Percentiles rank a stretch among this genome's conserved stretches.
These are phyloP conservation scores for Ophiostoma perfectum DNA, from an alignment of 2,329 filamentous ascomycete species.

Conservation along the genomic window DNA sequence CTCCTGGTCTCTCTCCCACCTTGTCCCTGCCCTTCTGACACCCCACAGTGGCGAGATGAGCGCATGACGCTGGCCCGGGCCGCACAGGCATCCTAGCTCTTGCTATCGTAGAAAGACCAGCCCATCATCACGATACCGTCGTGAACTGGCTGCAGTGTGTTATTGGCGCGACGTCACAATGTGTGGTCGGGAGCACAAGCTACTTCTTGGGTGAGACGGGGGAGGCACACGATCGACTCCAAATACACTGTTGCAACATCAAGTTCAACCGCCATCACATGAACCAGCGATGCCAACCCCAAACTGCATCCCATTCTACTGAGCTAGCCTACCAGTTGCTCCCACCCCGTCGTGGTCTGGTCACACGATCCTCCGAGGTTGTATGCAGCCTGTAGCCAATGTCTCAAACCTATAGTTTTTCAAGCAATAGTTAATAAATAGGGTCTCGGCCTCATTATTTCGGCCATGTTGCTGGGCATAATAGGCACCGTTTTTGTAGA, in stretches of 20 bases:
- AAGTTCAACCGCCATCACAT: neutral
- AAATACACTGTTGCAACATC: neutral
- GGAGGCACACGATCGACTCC: neutral
- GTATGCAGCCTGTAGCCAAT: neutral
- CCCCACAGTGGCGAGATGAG: constrained; percentile 26
- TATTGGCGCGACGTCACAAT: neutral
- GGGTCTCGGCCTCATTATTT: no score
- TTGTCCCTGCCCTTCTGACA: neutral
- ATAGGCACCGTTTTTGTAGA: no score
- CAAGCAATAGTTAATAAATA: neutral
- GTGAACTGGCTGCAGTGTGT: neutral
- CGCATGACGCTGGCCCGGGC: constrained; percentile 23
- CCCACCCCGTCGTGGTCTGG: neutral
- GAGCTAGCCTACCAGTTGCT: neutral
- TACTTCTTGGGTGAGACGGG: neutral
- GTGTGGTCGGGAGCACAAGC: neutral
- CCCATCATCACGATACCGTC: no score
- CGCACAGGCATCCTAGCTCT: neutral
- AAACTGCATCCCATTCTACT: neutral
- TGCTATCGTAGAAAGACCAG: neutral
- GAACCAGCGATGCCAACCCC: neutral
- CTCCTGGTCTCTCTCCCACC: no score
- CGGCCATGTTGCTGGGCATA: no score
- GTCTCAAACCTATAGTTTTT: neutral
- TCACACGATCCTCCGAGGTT: neutral